These are phyloP conservation scores for Mimosa pudica DNA, from an alignment of 306 rosid species.

Conservation along the genomic window DNA sequence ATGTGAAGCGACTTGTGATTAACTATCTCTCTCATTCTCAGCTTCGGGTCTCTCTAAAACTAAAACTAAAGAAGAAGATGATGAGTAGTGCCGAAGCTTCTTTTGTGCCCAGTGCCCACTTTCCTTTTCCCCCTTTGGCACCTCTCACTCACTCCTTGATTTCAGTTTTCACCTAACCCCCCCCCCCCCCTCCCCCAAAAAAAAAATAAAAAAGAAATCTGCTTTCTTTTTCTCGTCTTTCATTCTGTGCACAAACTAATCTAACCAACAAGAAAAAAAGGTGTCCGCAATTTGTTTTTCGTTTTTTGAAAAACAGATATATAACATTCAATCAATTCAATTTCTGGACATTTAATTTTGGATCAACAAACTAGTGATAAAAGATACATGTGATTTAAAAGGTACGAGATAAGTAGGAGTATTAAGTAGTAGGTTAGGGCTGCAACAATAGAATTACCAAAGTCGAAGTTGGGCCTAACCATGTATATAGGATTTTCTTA, in stretches of 20 bases:
- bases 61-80: conserved; percentile 23
- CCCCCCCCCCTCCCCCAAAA: too few species aligned
- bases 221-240: neutral
- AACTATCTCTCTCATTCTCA: neutral
- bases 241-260: conserved; percentile 9
- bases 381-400: too few species aligned
- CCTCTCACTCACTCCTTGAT: neutral
- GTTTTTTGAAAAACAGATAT: neutral
- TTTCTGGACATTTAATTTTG: neutral
- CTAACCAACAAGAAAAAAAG: neutral
- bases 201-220: neutral
- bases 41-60: conserved; percentile 23
- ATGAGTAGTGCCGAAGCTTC: conserved; percentile 47
- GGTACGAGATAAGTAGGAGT: too few species aligned
- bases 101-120: conserved; percentile 41
- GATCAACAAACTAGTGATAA: neutral
- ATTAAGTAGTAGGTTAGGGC: too few species aligned
- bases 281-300: neutral
- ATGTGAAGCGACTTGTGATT: conserved; percentile 38
- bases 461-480: too few species aligned
- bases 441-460: too few species aligned
- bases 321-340: neutral
- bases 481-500: too few species aligned
- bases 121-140: neutral
- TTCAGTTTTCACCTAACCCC: neutral